Evolutionary conservation across 2,329 filamentous ascomycete species (phyloP).

Genomic region (Scytalidium sp.): DNA sequence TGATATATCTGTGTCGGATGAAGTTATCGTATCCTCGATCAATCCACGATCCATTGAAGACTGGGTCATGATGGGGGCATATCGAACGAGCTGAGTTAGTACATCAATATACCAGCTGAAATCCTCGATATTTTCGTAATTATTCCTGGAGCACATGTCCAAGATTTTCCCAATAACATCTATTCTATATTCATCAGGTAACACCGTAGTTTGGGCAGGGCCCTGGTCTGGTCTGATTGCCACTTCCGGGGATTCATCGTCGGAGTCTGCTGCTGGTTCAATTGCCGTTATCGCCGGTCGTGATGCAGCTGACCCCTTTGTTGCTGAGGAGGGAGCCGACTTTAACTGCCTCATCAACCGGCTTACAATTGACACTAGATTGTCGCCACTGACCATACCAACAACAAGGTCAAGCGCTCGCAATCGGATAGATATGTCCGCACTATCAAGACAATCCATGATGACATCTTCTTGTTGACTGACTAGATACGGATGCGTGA

Average conservation of each 20-base stretch:
- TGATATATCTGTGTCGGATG: conserved; percentile 44
- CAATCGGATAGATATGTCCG: conserved; percentile 92
- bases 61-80: conserved; percentile 52
- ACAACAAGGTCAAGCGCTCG: conserved; percentile 89
- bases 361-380: conserved; percentile 78
- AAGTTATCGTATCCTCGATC: conserved; percentile 7
- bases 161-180: conserved; percentile 82
- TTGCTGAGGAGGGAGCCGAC: conserved; percentile 52
- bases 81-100: conserved; percentile 77
- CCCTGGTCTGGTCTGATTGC: conserved; percentile 46
- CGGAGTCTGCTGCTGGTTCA: conserved; percentile 41
- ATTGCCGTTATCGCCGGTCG: conserved; percentile 36
- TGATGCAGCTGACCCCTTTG: conserved; percentile 37
- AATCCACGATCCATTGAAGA: conserved; percentile 17
- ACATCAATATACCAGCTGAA: conserved; percentile 98
- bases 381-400: conserved; percentile 89
- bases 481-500: conserved; percentile 84
- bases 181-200: conserved; percentile 83
- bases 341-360: conserved; percentile 85
- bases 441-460: conserved; percentile 90
- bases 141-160: conserved; percentile 85
- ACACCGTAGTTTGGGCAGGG: conserved; percentile 51
- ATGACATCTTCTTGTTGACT: conserved; percentile 95
- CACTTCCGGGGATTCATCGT: conserved; percentile 54
- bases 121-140: conserved; percentile 80